A percentile compares a stretch with the other conserved stretches of the same genome.
These are phyloP conservation scores for Trypanosomatidae sp. DNA, from an alignment of 208 protist species.

Conservation along the genomic window DNA sequence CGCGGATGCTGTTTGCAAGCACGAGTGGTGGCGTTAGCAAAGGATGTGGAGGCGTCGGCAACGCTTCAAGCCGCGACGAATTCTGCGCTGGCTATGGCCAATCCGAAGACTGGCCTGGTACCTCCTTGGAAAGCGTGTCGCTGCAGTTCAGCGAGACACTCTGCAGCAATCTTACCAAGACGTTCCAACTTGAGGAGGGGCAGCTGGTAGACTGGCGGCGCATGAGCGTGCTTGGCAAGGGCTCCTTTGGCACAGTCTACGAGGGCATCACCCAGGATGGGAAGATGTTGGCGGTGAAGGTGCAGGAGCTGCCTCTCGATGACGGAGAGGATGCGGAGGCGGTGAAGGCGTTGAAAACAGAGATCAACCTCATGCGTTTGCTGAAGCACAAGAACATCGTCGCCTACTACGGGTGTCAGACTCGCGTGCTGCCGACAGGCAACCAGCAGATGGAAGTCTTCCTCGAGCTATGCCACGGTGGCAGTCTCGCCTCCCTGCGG, in stretches of 20 bases:
- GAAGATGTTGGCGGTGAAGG: slow-evolving; percentile 87
- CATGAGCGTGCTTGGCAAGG: slow-evolving; percentile 82
- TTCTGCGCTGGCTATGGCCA: neutral
- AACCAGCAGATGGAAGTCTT: slow-evolving; percentile 87
- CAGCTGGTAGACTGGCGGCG: slow-evolving; percentile 70
- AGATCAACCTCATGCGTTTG: slow-evolving; percentile 88
- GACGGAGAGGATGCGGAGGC: slow-evolving; percentile 63
- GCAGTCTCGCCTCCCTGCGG: slow-evolving; percentile 59
- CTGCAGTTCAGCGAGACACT: slow-evolving; percentile 35
- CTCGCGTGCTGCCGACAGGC: slow-evolving; percentile 37
- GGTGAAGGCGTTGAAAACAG: slow-evolving; percentile 53
- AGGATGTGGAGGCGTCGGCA: neutral
- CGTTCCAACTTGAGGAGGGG: slow-evolving; percentile 43
- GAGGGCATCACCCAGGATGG: slow-evolving; percentile 87
- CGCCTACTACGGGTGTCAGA: slow-evolving; percentile 89
- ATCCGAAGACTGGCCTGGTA: neutral
- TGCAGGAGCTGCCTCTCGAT: slow-evolving; percentile 70
- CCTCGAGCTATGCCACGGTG: slow-evolving; percentile 87
- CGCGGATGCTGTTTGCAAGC: slow-evolving; percentile 6
- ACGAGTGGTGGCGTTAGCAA: neutral
- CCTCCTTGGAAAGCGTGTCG: slow-evolving; percentile 30
- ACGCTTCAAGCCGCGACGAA: neutral
- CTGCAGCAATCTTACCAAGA: slow-evolving; percentile 19
- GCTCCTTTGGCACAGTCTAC: slow-evolving; percentile 88
- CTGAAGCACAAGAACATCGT: slow-evolving; percentile 90